Conservation (phyloP, 2,329 filamentous ascomycete genomes). For the Ophiostoma australiae region DNA sequence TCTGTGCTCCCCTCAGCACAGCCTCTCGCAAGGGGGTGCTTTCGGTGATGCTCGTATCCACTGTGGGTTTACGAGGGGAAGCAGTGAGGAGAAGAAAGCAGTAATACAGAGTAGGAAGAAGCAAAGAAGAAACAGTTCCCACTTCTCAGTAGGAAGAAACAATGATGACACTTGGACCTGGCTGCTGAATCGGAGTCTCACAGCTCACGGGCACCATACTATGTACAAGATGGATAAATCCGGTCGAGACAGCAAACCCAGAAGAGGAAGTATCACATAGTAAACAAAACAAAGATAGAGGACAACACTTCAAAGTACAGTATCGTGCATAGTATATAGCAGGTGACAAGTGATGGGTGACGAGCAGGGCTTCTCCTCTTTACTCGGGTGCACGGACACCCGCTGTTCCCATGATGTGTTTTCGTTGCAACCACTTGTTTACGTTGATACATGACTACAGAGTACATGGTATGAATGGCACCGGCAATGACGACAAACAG, state of each 20-base stretch:
- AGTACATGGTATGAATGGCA: no score
- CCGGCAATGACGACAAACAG: neutral
- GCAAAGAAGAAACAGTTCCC: neutral
- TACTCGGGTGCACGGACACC: conserved; percentile 11
- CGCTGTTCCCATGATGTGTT: conserved; percentile 10
- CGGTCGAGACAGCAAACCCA: no score
- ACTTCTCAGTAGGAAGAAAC: neutral
- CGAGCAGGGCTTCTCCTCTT: neutral
- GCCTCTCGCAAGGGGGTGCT: conserved; percentile 14
- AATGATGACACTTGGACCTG: neutral
- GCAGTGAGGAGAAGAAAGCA: neutral
- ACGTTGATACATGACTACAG: neutral
- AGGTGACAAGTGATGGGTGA: neutral
- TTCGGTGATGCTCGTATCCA: neutral
- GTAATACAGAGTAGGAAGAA: no score
- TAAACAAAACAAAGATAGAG: no score
- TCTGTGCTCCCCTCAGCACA: conserved; percentile 10
- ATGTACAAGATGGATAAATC: no score
- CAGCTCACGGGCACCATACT: no score
- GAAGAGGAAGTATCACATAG: no score
- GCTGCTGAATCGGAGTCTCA: no score
- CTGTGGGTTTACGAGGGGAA: conserved; percentile 8
- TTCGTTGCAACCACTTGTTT: neutral
- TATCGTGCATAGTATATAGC: neutral
- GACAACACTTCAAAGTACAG: neutral